Conservation (phyloP, 1,284 basidiomycete genomes). For the Leccinum pachyderme region DNA sequence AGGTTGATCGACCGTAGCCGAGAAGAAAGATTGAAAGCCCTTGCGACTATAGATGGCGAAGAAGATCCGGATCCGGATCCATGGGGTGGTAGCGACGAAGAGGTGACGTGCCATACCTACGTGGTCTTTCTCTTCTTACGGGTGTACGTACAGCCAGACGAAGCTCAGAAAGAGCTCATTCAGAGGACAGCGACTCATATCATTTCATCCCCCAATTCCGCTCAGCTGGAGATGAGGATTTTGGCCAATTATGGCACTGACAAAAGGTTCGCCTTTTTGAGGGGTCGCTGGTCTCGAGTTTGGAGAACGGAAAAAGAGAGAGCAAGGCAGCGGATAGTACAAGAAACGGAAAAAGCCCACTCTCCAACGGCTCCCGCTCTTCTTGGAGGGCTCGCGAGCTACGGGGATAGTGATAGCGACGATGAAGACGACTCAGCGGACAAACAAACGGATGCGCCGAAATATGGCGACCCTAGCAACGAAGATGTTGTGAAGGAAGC, state of each 20-base stretch:
- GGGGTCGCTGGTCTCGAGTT: slow-evolving; percentile 64
- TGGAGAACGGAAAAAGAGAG: slow-evolving; percentile 58
- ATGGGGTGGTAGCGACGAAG: slow-evolving; percentile 75
- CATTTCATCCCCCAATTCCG: slow-evolving; percentile 66
- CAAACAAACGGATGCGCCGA: slow-evolving; percentile 7
- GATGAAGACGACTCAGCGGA: slow-evolving; percentile 23
- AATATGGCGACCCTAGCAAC: not conserved
- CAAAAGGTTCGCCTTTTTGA: slow-evolving; percentile 72
- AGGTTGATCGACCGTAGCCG: slow-evolving; percentile 57
- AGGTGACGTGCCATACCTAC: slow-evolving; percentile 41
- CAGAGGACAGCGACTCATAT: slow-evolving; percentile 70
- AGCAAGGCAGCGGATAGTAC: slow-evolving; percentile 28
- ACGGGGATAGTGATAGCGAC: slow-evolving; percentile 55
- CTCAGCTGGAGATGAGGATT: slow-evolving; percentile 83
- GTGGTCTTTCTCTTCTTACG: slow-evolving; percentile 11
- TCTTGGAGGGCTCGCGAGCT: slow-evolving; percentile 54
- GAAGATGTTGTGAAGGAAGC: slow-evolving; percentile 45
- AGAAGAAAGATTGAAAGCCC: slow-evolving; percentile 61
- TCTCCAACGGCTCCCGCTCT: slow-evolving; percentile 20
- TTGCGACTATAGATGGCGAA: slow-evolving; percentile 45
- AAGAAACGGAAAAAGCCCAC: slow-evolving; percentile 14
- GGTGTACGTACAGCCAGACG: slow-evolving; percentile 55
- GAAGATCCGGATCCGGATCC: slow-evolving; percentile 45
- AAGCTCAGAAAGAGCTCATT: slow-evolving; percentile 66
- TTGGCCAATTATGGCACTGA: slow-evolving; percentile 78